A percentile compares a stretch with the other conserved stretches of the same genome.
Evolutionary conservation across 805 yeast species (phyloP).

Genomic region (Pichia phayaonensis): DNA sequence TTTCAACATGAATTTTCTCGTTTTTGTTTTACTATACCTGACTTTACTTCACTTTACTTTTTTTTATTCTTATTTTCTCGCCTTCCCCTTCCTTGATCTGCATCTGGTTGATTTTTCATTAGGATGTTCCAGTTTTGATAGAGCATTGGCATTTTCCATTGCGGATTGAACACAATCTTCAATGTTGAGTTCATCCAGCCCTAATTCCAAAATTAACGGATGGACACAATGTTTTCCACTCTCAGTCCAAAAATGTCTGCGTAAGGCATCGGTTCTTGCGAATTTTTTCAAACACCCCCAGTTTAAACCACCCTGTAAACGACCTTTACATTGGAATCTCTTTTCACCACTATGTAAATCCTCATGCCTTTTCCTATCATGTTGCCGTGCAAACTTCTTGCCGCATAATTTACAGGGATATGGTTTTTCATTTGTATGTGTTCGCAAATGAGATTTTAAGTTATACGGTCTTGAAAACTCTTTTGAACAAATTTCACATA

Average conservation of each 20-base stretch:
- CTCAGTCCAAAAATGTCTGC: conserved; percentile 74
- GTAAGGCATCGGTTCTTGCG: conserved; percentile 73
- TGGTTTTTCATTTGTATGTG: conserved; percentile 83
- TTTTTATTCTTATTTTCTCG: neutral
- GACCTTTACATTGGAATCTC: conserved; percentile 64
- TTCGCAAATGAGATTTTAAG: conserved; percentile 80
- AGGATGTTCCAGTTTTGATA: neutral
- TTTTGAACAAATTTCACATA: conserved; percentile 79
- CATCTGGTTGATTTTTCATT: neutral
- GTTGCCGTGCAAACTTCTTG: conserved; percentile 75
- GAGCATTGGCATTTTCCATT: conserved; percentile 10
- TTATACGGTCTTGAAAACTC: conserved; percentile 90
- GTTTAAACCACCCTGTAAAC: conserved; percentile 38
- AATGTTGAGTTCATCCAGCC: conserved; percentile 4
- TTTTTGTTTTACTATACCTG: no score
- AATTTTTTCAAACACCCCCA: conserved; percentile 84
- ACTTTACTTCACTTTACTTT: no score
- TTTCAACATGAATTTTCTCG: neutral
- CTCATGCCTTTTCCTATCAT: conserved; percentile 71
- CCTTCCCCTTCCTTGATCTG: neutral
- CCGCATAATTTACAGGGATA: conserved; percentile 68
- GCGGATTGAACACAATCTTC: conserved; percentile 9
- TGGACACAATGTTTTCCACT: conserved; percentile 67
- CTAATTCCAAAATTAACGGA: conserved; percentile 39
- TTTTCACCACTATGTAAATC: conserved; percentile 71